Evolutionary conservation across 2,329 filamentous ascomycete species (phyloP).

Genomic region (Seiridium cupressi): DNA sequence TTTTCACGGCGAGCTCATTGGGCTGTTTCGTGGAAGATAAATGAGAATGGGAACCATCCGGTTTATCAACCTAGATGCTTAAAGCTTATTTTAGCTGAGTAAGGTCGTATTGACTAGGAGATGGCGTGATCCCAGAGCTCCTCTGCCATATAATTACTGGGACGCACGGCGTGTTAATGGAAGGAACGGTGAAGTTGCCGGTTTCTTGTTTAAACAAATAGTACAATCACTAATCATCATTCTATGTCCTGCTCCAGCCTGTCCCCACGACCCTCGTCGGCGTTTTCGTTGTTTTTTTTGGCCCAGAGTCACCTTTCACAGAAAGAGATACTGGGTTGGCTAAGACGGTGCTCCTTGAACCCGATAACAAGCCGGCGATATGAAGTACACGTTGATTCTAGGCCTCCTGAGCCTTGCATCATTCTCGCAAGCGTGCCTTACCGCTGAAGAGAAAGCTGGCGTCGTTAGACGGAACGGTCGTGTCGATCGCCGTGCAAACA

Average conservation of each 20-base stretch:
- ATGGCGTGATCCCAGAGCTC: background rate
- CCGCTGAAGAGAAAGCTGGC: background rate
- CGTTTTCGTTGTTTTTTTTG: no score
- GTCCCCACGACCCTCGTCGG: no score
- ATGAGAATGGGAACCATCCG: background rate
- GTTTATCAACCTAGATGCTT: background rate
- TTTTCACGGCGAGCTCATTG: background rate
- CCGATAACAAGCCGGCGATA: background rate
- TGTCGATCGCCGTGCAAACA: slow-evolving; percentile 2
- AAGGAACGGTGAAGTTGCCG: no score
- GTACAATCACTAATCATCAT: no score
- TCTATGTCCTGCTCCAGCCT: no score
- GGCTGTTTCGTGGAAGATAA: background rate
- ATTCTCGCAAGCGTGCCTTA: slow-evolving; percentile 2
- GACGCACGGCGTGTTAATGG: background rate
- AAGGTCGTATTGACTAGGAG: background rate
- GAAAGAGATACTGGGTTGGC: no score
- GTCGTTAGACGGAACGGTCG: background rate
- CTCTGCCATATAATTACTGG: background rate
- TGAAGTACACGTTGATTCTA: slow-evolving; percentile 2
- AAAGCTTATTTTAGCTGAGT: background rate
- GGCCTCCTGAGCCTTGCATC: slow-evolving; percentile 1
- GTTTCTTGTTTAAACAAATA: no score
- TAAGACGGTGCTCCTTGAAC: no score
- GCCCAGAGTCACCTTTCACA: no score